phyloP scores from a whole-genome alignment of 1,284 basidiomycete genomes.

The Somion occarium region DNA sequence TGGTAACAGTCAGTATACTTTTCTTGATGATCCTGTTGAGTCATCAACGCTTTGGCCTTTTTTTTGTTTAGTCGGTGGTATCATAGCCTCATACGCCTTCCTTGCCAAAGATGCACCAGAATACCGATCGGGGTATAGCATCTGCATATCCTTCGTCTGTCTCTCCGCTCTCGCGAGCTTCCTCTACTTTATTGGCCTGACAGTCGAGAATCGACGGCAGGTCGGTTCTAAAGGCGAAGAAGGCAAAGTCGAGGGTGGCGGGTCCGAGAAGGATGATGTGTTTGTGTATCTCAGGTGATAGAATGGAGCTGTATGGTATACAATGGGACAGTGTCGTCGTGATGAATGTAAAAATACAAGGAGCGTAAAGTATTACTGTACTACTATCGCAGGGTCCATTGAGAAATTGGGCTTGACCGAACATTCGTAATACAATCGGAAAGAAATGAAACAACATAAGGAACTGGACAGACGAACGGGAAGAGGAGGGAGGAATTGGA shows the following conservation, averaged over 20 bases:
- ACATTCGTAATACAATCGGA: too few relatives aligned
- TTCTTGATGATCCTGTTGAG: neutral
- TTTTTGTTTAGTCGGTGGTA: constrained; percentile 25
- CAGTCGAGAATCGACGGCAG: constrained; percentile 15
- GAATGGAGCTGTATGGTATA: too few relatives aligned
- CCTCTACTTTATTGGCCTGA: constrained; percentile 16
- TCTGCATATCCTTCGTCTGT: constrained; percentile 26
- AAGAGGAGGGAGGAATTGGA: too few relatives aligned
- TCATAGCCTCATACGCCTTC: constrained; percentile 28
- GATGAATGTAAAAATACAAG: too few relatives aligned
- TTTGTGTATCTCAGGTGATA: neutral
- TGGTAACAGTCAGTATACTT: constrained; percentile 20
- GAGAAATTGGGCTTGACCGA: too few relatives aligned
- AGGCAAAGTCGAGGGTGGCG: neutral
- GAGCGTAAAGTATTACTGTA: too few relatives aligned
- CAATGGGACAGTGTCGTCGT: too few relatives aligned
- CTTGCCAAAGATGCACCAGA: constrained; percentile 26
- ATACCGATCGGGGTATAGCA: constrained; percentile 26
- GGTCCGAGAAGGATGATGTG: neutral
- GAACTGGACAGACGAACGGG: too few relatives aligned
- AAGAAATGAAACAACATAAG: too few relatives aligned
- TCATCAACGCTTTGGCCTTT: neutral
- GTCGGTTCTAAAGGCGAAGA: neutral
- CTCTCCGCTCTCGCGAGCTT: constrained; percentile 21
- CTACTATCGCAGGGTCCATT: too few relatives aligned